Conservation (phyloP, 2,329 filamentous ascomycete species). For the Ascochyta fabae region DNA sequence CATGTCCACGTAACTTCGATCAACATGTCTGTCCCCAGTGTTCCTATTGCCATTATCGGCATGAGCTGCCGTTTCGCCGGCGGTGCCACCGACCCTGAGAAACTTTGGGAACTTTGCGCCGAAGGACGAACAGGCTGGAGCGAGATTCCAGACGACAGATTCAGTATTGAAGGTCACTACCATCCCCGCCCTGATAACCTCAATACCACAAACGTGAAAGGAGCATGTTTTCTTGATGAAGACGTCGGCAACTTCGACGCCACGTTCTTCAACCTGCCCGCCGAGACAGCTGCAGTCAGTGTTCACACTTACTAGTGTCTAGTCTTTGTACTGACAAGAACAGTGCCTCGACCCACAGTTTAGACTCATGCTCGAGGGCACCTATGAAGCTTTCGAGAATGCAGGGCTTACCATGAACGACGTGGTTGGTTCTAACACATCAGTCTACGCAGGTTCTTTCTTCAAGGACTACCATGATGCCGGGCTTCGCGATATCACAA, state of each 20-base stretch:
- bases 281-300: constrained; percentile 26
- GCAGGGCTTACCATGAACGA: constrained; percentile 17
- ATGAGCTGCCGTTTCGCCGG: constrained; percentile 44
- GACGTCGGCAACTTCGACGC: constrained; percentile 41
- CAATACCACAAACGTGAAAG: no score
- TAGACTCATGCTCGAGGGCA: constrained; percentile 34
- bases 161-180: constrained; percentile 27
- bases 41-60: constrained; percentile 42
- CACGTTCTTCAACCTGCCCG: constrained; percentile 32
- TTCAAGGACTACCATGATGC: constrained; percentile 19
- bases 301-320: no score
- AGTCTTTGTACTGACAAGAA: no score
- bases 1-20: background rate
- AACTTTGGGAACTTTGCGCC: constrained; percentile 45
- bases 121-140: constrained; percentile 40
- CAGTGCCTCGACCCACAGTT: constrained; percentile 32
- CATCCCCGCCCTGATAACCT: constrained; percentile 7
- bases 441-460: constrained; percentile 26
- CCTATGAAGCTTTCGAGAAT: constrained; percentile 48
- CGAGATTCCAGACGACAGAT: constrained; percentile 32
- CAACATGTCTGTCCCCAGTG: background rate
- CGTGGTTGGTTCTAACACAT: constrained; percentile 26
- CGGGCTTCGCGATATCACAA: background rate
- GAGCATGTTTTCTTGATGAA: background rate
- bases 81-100: constrained; percentile 30